Conservation (phyloP, 192 early-diverging fungal genomes). For the Podila epigama region DNA sequence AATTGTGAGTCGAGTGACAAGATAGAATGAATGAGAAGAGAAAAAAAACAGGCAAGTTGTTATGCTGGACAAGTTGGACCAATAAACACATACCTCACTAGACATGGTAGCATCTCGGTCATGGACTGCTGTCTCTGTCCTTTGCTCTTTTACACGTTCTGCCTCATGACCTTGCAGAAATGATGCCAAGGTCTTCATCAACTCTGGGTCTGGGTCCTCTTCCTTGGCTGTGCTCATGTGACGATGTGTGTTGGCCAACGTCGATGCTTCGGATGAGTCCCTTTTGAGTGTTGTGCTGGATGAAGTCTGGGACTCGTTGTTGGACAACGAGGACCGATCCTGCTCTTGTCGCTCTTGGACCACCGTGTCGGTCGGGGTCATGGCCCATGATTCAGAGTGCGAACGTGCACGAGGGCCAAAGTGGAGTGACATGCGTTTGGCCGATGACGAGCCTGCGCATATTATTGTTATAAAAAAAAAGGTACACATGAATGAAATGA, state of each 20-base stretch:
- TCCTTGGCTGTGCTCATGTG: neutral
- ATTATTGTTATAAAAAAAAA: neutral
- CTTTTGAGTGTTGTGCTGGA: neutral
- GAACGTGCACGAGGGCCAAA: conserved; percentile 15
- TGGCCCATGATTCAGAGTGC: conserved; percentile 32
- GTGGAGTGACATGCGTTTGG: conserved; percentile 8
- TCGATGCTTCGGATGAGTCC: neutral
- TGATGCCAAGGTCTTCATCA: neutral
- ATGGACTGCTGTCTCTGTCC: neutral
- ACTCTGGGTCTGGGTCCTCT: neutral
- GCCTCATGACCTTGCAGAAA: neutral
- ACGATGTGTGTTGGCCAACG: too few relatives aligned
- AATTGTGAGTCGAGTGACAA: too few relatives aligned
- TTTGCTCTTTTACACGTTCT: neutral
- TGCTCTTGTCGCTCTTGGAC: neutral
- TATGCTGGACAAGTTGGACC: too few relatives aligned
- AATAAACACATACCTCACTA: neutral
- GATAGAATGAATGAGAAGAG: too few relatives aligned
- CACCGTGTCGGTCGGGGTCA: neutral
- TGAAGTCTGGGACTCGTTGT: neutral
- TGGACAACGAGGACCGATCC: neutral
- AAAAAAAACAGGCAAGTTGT: too few relatives aligned
- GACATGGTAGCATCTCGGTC: neutral
- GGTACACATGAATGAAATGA: neutral
- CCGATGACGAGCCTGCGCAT: conserved; percentile 10